A percentile compares a stretch with the other conserved stretches of the same genome.
Evolutionary conservation across 106 monocot species (phyloP).

Genomic region (Phalaenopsis aphrodite): DNA sequence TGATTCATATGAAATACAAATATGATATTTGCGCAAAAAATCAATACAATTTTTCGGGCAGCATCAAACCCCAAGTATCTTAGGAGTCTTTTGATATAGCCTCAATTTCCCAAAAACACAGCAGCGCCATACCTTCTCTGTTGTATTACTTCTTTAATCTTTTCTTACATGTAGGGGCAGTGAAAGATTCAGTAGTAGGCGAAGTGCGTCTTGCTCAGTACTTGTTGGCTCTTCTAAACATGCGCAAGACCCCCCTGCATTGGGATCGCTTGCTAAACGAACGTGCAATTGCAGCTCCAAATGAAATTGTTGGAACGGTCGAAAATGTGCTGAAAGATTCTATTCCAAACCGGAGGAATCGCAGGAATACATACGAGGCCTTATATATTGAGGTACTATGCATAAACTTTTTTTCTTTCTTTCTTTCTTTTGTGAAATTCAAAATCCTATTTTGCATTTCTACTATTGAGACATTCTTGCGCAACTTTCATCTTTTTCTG

Average conservation of each 20-base stretch:
- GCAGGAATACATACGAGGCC: constrained; percentile 28
- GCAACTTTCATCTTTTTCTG: no score
- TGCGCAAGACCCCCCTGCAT: constrained; percentile 50
- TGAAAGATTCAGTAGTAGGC: constrained; percentile 65
- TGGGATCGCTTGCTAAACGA: constrained; percentile 35
- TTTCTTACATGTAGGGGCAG: constrained; percentile 33
- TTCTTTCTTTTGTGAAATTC: background rate
- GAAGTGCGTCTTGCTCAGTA: constrained; percentile 67
- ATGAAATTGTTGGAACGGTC: background rate
- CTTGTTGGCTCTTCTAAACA: constrained; percentile 50
- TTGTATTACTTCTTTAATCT: background rate
- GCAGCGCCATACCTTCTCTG: background rate
- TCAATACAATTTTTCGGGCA: no score
- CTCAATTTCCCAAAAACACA: background rate
- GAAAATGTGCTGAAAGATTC: constrained; percentile 20
- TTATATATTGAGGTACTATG: constrained; percentile 46
- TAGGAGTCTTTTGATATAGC: background rate
- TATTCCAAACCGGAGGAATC: constrained; percentile 23
- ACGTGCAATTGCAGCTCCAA: constrained; percentile 8
- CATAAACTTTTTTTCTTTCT: background rate
- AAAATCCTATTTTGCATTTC: background rate
- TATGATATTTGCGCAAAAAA: no score
- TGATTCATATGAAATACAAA: no score
- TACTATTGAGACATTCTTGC: background rate
- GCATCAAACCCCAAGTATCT: background rate